Conservation (phyloP, 129 eudicot species). For the Helichrysum umbraculigerum region DNA sequence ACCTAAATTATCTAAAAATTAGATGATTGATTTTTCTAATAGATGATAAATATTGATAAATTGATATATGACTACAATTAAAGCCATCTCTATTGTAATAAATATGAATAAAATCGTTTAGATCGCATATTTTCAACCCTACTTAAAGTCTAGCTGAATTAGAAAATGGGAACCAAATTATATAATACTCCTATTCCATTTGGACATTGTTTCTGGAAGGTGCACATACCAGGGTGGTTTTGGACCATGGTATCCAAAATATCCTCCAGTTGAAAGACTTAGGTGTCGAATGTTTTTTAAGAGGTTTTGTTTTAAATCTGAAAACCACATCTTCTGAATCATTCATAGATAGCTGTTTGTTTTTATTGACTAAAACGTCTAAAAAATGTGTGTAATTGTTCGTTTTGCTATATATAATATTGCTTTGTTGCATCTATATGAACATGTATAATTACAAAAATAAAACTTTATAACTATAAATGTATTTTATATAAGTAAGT, state of each 20-base stretch:
- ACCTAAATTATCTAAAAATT: no score
- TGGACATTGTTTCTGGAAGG: neutral
- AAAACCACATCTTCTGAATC: no score
- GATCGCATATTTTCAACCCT: neutral
- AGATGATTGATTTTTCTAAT: neutral
- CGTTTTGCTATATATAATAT: no score
- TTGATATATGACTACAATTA: neutral
- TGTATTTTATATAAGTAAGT: no score
- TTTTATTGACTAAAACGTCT: no score
- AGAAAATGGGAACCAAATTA: neutral
- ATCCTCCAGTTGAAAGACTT: neutral
- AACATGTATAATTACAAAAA: no score
- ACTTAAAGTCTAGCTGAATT: neutral
- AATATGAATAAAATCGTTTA: neutral
- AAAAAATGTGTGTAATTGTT: no score
- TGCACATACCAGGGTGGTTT: neutral
- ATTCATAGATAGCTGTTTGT: no score
- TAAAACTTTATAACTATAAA: no score
- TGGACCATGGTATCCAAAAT: conserved; percentile 20
- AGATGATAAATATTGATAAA: neutral
- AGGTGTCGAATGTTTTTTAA: no score
- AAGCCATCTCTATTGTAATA: neutral
- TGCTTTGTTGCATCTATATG: no score
- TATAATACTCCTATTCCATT: neutral
- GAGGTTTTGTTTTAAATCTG: no score